These are phyloP conservation scores for Aspergillus intermedius DNA, from an alignment of 2,329 filamentous ascomycete species.

Conservation along the genomic window DNA sequence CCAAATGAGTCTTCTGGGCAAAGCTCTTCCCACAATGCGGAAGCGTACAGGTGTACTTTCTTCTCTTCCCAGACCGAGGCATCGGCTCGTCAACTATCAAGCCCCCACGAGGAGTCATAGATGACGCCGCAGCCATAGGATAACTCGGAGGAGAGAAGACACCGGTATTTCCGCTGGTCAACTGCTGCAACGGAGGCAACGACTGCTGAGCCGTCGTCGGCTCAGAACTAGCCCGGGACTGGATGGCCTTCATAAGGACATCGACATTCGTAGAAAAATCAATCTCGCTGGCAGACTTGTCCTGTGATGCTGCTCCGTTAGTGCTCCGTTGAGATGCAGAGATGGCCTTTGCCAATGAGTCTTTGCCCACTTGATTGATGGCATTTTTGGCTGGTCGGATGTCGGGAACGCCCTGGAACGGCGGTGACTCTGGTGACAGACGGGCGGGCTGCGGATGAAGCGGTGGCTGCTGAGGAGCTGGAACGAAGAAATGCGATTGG, in stretches of 20 bases:
- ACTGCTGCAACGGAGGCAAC: slow-evolving; percentile 30
- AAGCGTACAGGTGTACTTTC: slow-evolving; percentile 68
- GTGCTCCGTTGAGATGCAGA: slow-evolving; percentile 1
- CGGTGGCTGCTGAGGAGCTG: slow-evolving; percentile 18
- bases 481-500: slow-evolving; percentile 27
- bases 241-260: slow-evolving; percentile 80
- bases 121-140: slow-evolving; percentile 11
- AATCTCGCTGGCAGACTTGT: slow-evolving; percentile 46
- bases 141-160: slow-evolving; percentile 16
- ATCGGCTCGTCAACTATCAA: slow-evolving; percentile 29
- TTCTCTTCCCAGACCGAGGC: slow-evolving; percentile 36
- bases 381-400: slow-evolving; percentile 34
- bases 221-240: slow-evolving; percentile 50
- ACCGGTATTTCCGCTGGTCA: slow-evolving; percentile 19
- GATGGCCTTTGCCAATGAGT: slow-evolving; percentile 11
- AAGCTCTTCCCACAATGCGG: slow-evolving; percentile 75
- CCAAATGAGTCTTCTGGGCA: slow-evolving; percentile 84
- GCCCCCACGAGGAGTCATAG: slow-evolving; percentile 13
- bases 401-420: slow-evolving; percentile 31
- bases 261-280: slow-evolving; percentile 79
- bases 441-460: slow-evolving; percentile 22
- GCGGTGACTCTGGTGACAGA: slow-evolving; percentile 22
- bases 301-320: slow-evolving; percentile 6
- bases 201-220: slow-evolving; percentile 23
- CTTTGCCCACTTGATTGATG: slow-evolving; percentile 22